Conservation (phyloP, 2,329 filamentous ascomycete genomes). For the Epichloe amarillans region DNA sequence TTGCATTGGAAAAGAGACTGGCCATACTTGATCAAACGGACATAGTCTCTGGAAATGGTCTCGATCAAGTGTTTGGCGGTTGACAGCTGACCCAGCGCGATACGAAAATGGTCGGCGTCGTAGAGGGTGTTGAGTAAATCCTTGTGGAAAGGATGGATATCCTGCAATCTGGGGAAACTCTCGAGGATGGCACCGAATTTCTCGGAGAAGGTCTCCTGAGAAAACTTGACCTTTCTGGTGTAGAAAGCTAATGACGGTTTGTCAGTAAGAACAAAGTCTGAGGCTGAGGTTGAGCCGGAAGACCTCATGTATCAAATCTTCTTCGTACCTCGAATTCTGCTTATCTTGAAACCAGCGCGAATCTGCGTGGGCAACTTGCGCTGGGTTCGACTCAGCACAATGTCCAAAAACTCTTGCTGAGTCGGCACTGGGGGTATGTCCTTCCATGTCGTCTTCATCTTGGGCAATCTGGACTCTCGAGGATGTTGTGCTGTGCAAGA, state of each 20-base stretch:
- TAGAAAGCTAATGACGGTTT: conserved; percentile 54
- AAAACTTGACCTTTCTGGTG: conserved; percentile 96
- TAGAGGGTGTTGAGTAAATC: conserved; percentile 87
- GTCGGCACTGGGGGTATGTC: conserved; percentile 82
- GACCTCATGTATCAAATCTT: not conserved
- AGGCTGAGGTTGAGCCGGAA: not conserved
- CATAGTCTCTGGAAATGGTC: conserved; percentile 90
- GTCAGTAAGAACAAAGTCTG: not conserved
- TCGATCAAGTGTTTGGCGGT: conserved; percentile 95
- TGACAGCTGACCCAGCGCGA: conserved; percentile 88
- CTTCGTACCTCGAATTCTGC: conserved; percentile 58
- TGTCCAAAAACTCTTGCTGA: conserved; percentile 92
- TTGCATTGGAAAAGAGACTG: conserved; percentile 98
- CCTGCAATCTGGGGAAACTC: conserved; percentile 81
- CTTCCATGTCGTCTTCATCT: conserved; percentile 53
- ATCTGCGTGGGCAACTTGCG: conserved; percentile 90
- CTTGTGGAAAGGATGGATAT: conserved; percentile 89
- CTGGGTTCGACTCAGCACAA: conserved; percentile 88
- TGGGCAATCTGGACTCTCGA: conserved; percentile 18
- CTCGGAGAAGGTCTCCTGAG: conserved; percentile 89
- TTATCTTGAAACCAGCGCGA: conserved; percentile 85
- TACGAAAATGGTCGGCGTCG: conserved; percentile 95
- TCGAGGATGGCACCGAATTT: conserved; percentile 86
- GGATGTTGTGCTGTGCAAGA: not conserved
- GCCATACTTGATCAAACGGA: conserved; percentile 82